Evolutionary conservation across 163 green algal genomes (phyloP).

Genomic region (Scenedesmus sp.): DNA sequence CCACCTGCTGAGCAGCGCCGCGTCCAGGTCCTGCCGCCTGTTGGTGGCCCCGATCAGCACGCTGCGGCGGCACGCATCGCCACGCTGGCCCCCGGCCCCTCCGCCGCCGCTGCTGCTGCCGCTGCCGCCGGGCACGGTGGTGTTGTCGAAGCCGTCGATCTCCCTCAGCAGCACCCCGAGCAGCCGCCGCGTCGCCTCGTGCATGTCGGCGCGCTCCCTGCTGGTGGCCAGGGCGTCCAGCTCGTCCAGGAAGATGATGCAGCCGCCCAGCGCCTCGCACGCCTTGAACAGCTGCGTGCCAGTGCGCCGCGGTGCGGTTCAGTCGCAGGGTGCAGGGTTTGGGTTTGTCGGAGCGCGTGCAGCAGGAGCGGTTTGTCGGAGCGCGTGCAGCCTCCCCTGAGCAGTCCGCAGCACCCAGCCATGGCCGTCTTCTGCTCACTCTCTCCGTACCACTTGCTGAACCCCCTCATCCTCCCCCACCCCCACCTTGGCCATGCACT

Average conservation of each 20-base stretch:
- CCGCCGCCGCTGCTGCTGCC: constrained; percentile 23
- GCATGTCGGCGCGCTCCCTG: constrained; percentile 61
- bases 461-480: no score
- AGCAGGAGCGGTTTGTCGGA: no score
- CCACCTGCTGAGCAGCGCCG: constrained; percentile 86
- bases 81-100: neutral
- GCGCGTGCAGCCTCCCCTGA: no score
- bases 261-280: constrained; percentile 75
- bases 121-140: neutral
- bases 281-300: constrained; percentile 78
- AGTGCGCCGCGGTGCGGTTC: no score
- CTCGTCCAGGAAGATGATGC: constrained; percentile 96
- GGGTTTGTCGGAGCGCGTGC: no score
- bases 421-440: no score
- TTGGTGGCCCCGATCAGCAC: constrained; percentile 95
- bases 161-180: constrained; percentile 93
- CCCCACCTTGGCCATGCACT: no score
- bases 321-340: no score
- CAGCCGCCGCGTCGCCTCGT: constrained; percentile 80
- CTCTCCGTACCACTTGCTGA: no score
- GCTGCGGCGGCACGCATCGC: constrained; percentile 61
- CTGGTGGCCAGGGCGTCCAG: constrained; percentile 90
- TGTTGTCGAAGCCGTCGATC: constrained; percentile 91
- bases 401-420: no score
- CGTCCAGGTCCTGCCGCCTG: constrained; percentile 88